Evolutionary conservation across 306 rosid genomes (phyloP).

Genomic region (Malus asiatica): DNA sequence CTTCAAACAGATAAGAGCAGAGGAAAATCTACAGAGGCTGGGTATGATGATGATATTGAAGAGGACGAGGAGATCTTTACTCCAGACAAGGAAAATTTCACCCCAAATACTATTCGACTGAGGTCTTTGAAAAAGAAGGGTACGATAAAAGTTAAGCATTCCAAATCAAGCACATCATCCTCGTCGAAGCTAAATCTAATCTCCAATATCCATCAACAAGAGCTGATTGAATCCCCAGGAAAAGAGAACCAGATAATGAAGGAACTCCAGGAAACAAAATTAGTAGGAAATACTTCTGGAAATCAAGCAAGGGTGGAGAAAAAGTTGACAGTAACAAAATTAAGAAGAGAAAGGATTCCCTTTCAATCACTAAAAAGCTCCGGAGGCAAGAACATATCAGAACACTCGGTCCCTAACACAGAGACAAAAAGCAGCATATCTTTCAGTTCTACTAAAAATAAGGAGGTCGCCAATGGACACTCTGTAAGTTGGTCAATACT

Average conservation of each 20-base stretch:
- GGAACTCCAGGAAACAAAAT: conserved; percentile 28
- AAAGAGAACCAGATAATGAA: conserved; percentile 42
- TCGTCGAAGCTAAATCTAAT: conserved; percentile 22
- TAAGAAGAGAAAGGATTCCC: conserved; percentile 40
- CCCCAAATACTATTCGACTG: conserved; percentile 40
- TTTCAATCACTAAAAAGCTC: conserved; percentile 36
- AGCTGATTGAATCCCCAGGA: conserved; percentile 22
- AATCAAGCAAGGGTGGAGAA: conserved; percentile 24
- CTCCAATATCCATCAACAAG: conserved; percentile 26
- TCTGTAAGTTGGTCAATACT: conserved; percentile 30
- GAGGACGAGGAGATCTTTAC: conserved; percentile 43
- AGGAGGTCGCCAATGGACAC: conserved; percentile 8
- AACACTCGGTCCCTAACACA: conserved; percentile 22
- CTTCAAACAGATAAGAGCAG: conserved; percentile 34
- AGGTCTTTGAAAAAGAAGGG: conserved; percentile 42
- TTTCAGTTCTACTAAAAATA: conserved; percentile 17
- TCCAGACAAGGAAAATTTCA: conserved; percentile 63
- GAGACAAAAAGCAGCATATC: conserved; percentile 27
- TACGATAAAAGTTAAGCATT: conserved; percentile 26
- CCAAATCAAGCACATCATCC: conserved; percentile 24
- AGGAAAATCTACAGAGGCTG: conserved; percentile 12
- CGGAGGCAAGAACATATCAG: conserved; percentile 25
- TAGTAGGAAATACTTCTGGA: conserved; percentile 19
- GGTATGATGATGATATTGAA: conserved; percentile 21
- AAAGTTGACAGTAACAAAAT: conserved; percentile 22